Percentiles rank a stretch among this genome's conserved stretches.
Evolutionary conservation across 2,329 filamentous ascomycete genomes (phyloP).

Genomic region (Cladosporium sp.): DNA sequence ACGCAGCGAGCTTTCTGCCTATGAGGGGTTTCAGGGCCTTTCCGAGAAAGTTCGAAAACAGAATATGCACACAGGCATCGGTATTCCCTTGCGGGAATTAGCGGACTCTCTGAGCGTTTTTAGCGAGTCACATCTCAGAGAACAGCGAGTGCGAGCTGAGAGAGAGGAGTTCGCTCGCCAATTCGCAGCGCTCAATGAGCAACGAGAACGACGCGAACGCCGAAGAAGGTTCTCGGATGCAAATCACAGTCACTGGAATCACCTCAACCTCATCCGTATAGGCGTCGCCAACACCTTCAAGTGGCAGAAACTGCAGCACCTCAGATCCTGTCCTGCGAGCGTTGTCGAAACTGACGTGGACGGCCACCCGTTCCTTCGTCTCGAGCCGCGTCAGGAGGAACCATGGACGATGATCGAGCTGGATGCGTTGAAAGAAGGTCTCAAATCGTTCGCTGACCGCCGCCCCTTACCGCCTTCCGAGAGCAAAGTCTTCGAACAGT

Average conservation of each 20-base stretch:
- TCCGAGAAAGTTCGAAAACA: conserved; percentile 12
- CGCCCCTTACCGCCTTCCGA: not conserved
- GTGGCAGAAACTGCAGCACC: conserved; percentile 19
- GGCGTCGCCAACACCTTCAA: conserved; percentile 15
- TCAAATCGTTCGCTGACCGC: conserved; percentile 21
- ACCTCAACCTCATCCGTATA: conserved; percentile 21
- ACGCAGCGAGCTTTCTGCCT: no score
- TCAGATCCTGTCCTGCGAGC: conserved; percentile 15
- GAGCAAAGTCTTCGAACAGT: conserved; percentile 22
- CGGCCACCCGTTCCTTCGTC: conserved; percentile 34
- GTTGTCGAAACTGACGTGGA: conserved; percentile 33
- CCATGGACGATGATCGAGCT: conserved; percentile 32
- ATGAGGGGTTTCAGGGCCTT: no score
- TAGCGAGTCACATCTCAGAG: not conserved
- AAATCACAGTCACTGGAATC: conserved; percentile 19
- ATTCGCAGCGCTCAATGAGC: not conserved
- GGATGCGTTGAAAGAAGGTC: conserved; percentile 25
- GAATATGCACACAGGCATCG: conserved; percentile 1
- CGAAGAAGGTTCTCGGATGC: not conserved
- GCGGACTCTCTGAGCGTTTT: not conserved
- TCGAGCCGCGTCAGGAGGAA: conserved; percentile 16
- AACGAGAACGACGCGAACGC: not conserved
- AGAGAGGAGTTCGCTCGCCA: not conserved
- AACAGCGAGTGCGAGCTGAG: not conserved
- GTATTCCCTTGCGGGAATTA: not conserved